These are phyloP conservation scores for Picea sitchensis DNA, from an alignment of 75 land plant species.

Conservation along the genomic window DNA sequence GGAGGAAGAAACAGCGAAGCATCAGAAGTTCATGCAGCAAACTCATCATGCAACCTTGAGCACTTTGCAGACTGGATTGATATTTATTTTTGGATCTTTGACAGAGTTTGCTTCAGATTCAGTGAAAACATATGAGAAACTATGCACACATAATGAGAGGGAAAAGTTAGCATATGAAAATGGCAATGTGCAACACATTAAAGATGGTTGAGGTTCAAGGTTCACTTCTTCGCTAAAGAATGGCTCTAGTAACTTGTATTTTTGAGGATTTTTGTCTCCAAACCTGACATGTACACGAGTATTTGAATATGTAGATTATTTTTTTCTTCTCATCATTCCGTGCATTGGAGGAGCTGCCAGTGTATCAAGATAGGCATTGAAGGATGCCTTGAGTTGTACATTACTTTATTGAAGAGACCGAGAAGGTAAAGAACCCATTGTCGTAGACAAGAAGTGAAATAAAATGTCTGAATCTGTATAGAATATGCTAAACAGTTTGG, in stretches of 20 bases:
- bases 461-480: not conserved
- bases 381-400: constrained; percentile 4
- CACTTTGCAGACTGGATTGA: constrained; percentile 73
- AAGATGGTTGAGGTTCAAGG: constrained; percentile 18
- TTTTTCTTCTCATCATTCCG: not conserved
- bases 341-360: not conserved
- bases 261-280: not conserved
- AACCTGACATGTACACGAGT: not conserved
- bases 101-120: constrained; percentile 56
- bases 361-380: constrained; percentile 1
- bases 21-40: constrained; percentile 54
- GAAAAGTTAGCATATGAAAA: constrained; percentile 18
- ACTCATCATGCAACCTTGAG: constrained; percentile 57
- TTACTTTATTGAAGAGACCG: not conserved
- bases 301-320: constrained; percentile 9
- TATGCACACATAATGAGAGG: constrained; percentile 21
- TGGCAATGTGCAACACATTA: constrained; percentile 19
- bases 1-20: constrained; percentile 61
- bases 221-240: not conserved
- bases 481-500: not conserved
- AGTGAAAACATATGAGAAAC: constrained; percentile 31
- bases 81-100: constrained; percentile 69
- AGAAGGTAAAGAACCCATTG: constrained; percentile 4
- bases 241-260: not conserved
- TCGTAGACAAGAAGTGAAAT: not conserved